Evolutionary conservation across 1,139 yeast genomes (phyloP), one percentile per base, ranked within the genome.

Genomic region (Saccharomyces hybrid): DNA sequence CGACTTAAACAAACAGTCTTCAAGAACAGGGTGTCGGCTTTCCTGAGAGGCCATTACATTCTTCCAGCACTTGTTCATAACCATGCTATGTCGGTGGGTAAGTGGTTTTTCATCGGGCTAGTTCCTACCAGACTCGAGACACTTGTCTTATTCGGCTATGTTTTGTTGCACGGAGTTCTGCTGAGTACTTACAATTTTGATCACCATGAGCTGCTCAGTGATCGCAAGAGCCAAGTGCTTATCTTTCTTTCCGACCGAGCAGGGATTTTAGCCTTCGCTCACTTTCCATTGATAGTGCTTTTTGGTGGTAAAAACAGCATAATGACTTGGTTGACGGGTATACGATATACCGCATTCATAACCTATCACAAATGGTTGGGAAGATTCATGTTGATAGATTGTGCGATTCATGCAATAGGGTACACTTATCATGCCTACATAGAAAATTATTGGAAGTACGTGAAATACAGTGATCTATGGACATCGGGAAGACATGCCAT

Each of bases 241-340:
- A 56, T 66, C 50, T 59, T 57, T 26, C 51, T 66, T 11, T 68
- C 61, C 64, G 86, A 81, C 63, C 75, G 95, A 66, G 67, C 84
- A 1, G 88, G 85, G 20, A 68, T 78, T 27, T 62, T 81, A 56
- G 74, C 78, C 3, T 63, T 77, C 52, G 75, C 76, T 53, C 70
- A 78, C 54, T 65, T 80, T 48, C 87, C 87, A 1, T 57, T 78
- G 4, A 66, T 80, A 47, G 71, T 81, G 28, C 69, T 82, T 47
- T 81, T 83, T 65, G 79, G 83, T 16, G 82, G 85, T 20, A 75
- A 88, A 72, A 86, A 85, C 65, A 85, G 84, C 65, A 71, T 86
- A 54, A 68, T 86, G 60, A 80, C 80, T 64, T 78, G 78, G 75
- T 53, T 83, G 44, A 81, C 88, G 3, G 85, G 87, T 48, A 83